Conservation (phyloP, 352 stramenopile species). For the Phytophthora sojae region DNA sequence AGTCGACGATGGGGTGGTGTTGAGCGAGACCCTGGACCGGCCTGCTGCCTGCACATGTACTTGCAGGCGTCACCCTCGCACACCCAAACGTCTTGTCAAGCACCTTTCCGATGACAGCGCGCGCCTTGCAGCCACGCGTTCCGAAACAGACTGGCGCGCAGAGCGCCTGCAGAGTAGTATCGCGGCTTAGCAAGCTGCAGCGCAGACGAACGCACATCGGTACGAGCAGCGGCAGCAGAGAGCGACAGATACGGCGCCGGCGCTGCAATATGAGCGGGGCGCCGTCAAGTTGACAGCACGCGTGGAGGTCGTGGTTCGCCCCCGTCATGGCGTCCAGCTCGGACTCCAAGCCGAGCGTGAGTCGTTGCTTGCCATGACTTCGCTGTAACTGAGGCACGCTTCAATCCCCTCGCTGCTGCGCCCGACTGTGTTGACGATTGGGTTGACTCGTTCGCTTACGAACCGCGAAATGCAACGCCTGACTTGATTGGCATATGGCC, state of each 20-base stretch:
- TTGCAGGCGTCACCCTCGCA: too few species aligned
- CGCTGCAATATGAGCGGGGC: slow-evolving; percentile 19
- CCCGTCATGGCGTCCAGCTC: neutral
- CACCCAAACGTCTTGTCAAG: neutral
- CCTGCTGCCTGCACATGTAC: too few species aligned
- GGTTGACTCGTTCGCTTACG: too few species aligned
- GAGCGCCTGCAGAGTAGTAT: slow-evolving; percentile 23
- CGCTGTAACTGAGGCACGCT: neutral
- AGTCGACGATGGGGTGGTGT: slow-evolving; percentile 33
- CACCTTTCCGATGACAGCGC: slow-evolving; percentile 1
- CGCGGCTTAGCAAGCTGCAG: slow-evolving; percentile 18
- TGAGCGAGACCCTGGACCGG: slow-evolving; percentile 7
- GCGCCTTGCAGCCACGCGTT: slow-evolving; percentile 19
- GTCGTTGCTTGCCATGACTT: slow-evolving; percentile 1
- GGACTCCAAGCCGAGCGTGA: neutral
- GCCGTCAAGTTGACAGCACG: neutral
- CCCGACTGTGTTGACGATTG: slow-evolving; percentile 1
- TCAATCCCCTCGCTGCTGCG: neutral
- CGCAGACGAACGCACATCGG: too few species aligned
- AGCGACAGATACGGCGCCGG: neutral
- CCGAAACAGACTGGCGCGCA: slow-evolving; percentile 23
- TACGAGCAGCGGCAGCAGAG: neutral
- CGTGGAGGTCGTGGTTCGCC: neutral
- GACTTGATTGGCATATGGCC: too few species aligned
- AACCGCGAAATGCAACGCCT: too few species aligned